A percentile compares a stretch with the other conserved stretches of the same genome.
Conservation (phyloP, 495 filamentous ascomycete species). For the Ramalina peruviana region DNA sequence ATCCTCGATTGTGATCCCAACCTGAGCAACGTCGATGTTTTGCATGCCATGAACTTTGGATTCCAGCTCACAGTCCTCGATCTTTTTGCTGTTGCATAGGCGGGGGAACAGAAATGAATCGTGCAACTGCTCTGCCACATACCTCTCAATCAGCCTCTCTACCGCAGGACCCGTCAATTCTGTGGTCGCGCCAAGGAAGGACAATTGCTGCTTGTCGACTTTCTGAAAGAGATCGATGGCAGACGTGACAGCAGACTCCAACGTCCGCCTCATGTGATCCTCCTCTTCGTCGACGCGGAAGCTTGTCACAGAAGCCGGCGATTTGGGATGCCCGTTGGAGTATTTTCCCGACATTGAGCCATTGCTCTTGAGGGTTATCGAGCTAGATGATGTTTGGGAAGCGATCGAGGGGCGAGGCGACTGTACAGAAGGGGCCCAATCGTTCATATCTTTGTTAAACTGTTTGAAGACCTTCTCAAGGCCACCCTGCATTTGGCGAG, state of each 20-base stretch:
- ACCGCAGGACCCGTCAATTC: conserved; percentile 86
- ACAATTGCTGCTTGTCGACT: conserved; percentile 91
- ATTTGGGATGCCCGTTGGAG: conserved; percentile 17
- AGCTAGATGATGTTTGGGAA: conserved; percentile 16
- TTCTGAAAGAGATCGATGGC: conserved; percentile 92
- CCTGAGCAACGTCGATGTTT: conserved; percentile 84
- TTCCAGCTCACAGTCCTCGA: conserved; percentile 84
- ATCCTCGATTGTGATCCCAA: conserved; percentile 71
- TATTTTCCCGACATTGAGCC: conserved; percentile 13
- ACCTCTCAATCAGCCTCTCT: conserved; percentile 87
- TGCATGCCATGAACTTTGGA: conserved; percentile 83
- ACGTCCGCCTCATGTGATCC: conserved; percentile 64
- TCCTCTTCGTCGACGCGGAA: conserved; percentile 68
- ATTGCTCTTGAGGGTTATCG: conserved; percentile 11
- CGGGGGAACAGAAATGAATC: conserved; percentile 72
- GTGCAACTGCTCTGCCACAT: conserved; percentile 88
- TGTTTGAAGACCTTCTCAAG: conserved; percentile 83
- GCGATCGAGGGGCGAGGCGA: conserved; percentile 36
- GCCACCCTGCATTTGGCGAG: conserved; percentile 88
- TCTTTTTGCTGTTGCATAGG: conserved; percentile 59
- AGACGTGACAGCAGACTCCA: conserved; percentile 84
- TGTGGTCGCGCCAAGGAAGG: conserved; percentile 79
- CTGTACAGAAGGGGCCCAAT: conserved; percentile 65
- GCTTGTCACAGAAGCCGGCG: conserved; percentile 32
- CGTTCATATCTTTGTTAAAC: conserved; percentile 73